Evolutionary conservation across 495 filamentous ascomycete species (phyloP), one percentile per base, ranked within the genome.

Genomic region (Endocarpon pusillum): DNA sequence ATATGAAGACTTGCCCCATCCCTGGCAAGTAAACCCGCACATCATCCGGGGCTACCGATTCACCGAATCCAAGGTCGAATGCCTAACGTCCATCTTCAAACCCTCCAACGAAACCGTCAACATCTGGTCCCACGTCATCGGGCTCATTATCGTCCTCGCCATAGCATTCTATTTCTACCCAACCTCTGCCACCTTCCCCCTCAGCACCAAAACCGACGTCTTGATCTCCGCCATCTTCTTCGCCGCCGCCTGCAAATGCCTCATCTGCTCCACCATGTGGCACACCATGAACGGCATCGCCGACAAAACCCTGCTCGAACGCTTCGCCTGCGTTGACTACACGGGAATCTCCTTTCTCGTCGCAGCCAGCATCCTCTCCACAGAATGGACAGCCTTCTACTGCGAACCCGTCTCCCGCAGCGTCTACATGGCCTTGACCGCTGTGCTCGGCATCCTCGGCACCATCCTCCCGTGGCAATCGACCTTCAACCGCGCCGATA

Each of bases 111-210:
- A 99, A 54, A 64, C 78, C 31, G 76, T 94, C 57, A 99, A 99
- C 54, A 99, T 99, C 46, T 99, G 91, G 91, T 81, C 85, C 9
- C 89, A 99, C 51, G 65, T 75, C 7, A 66, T 99, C 23, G 89
- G 89, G 9, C 64, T 99, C 21, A 42, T 96, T 20, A 61, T 94
- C 40, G 79, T 99, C 25, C 64, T 96, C 7, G 61, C 85, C 15
- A 71, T 96, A 32, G 89, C 89, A 23, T 92, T 99, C 49, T 92
- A 94, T 63, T 89, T 93, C 59, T 99, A 96, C 54, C 89, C 89
- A 3, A 67, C 70, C 15, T 80, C 74, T 38, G 66, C 75, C 51
- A 86, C 86, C 49, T 96, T 94, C 60, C 71, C 71, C 20, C 55
- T 80, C 39, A 91, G 83, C 57, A 81, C 81, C 31, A 85, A 80